These are phyloP conservation scores for Boletus pseudo-olivaceus DNA, from an alignment of 768 basidiomycete species.

Conservation along the genomic window DNA sequence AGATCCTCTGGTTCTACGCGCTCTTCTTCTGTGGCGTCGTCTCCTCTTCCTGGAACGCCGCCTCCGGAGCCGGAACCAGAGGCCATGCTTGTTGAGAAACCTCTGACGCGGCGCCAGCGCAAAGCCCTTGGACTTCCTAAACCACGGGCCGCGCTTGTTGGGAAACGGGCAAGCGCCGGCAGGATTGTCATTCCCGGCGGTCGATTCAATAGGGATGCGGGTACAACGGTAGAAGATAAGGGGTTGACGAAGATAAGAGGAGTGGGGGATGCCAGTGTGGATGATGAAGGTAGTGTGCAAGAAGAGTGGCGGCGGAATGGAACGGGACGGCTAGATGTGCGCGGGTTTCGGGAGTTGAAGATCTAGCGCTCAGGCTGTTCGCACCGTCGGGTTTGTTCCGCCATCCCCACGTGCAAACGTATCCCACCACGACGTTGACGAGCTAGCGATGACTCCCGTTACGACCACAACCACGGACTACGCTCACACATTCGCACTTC, in stretches of 20 bases:
- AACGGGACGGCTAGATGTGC: slow-evolving; percentile 67
- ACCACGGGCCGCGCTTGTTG: slow-evolving; percentile 34
- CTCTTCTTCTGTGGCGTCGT: slow-evolving; percentile 32
- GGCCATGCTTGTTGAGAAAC: slow-evolving; percentile 26
- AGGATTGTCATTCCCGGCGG: slow-evolving; percentile 66
- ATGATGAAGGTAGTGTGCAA: slow-evolving; percentile 32
- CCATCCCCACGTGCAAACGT: background rate
- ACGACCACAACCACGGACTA: slow-evolving; percentile 8
- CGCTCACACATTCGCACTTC: background rate
- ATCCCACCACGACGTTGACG: slow-evolving; percentile 6
- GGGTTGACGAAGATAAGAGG: slow-evolving; percentile 20
- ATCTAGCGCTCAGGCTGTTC: slow-evolving; percentile 38
- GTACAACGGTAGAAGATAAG: slow-evolving; percentile 7
- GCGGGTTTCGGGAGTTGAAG: slow-evolving; percentile 75
- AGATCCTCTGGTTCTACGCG: slow-evolving; percentile 29
- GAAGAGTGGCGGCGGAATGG: slow-evolving; percentile 66
- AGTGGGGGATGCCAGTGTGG: slow-evolving; percentile 25
- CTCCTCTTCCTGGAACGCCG: slow-evolving; percentile 36
- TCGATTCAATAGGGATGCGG: slow-evolving; percentile 35
- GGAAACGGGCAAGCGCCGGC: slow-evolving; percentile 41
- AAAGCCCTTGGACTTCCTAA: slow-evolving; percentile 70
- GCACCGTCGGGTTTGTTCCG: background rate
- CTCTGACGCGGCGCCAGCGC: slow-evolving; percentile 63
- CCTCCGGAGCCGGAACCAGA: slow-evolving; percentile 26
- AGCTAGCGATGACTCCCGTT: slow-evolving; percentile 5